Conservation (phyloP, 768 basidiomycete species). For the Agaricus bisporus region DNA sequence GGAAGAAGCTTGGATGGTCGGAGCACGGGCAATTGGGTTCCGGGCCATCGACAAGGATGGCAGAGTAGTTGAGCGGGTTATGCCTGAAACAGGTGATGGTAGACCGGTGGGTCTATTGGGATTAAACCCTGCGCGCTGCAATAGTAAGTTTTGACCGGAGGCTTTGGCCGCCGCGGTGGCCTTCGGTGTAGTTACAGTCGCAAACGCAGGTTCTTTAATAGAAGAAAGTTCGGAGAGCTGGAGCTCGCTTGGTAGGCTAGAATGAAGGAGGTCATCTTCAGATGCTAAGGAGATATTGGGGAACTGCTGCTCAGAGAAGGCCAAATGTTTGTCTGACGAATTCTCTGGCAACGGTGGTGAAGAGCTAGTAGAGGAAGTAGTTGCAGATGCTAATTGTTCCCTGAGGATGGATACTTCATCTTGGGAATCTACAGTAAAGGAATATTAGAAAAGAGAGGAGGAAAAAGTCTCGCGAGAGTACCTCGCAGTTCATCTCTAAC, state of each 20-base stretch:
- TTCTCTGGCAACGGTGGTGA: constrained; percentile 12
- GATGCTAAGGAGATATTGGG: constrained; percentile 25
- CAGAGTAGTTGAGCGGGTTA: constrained; percentile 54
- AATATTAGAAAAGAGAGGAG: constrained; percentile 12
- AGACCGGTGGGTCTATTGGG: constrained; percentile 36
- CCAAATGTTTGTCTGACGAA: constrained; percentile 16
- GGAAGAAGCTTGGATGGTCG: constrained; percentile 31
- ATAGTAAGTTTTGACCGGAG: constrained; percentile 39
- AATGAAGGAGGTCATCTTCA: constrained; percentile 55
- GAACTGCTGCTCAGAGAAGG: constrained; percentile 23
- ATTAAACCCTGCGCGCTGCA: constrained; percentile 47
- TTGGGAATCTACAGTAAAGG: constrained; percentile 57
- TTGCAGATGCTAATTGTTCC: constrained; percentile 49
- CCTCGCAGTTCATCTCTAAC: constrained; percentile 92
- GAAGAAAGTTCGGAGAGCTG: constrained; percentile 51
- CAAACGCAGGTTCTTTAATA: constrained; percentile 32
- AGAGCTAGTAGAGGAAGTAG: neutral
- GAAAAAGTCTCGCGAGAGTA: constrained; percentile 24
- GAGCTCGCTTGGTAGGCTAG: constrained; percentile 54
- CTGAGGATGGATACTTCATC: constrained; percentile 79
- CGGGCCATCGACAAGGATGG: constrained; percentile 44
- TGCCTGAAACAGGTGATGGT: constrained; percentile 37
- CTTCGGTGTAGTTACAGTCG: constrained; percentile 28
- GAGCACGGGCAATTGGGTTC: constrained; percentile 39
- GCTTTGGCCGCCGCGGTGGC: constrained; percentile 26